Percentiles rank a stretch among this genome's conserved stretches.
Evolutionary conservation across 345 rosid genomes (phyloP).

Genomic region (Combretum micranthum): DNA sequence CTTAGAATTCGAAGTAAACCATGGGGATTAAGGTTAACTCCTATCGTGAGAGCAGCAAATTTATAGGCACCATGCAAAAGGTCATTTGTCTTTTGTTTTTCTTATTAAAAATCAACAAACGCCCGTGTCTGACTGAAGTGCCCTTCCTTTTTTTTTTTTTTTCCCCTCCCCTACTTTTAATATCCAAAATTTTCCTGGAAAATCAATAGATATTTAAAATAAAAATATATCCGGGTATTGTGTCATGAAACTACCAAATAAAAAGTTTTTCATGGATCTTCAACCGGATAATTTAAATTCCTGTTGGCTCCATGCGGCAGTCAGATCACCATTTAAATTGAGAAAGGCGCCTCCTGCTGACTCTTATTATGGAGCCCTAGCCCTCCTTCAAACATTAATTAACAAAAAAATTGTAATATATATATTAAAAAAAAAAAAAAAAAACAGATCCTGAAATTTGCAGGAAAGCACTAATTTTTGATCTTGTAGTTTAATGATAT

Average conservation of each 20-base stretch:
- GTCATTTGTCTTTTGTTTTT: constrained; percentile 4
- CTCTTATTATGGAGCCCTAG: constrained; percentile 17
- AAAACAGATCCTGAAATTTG: background rate
- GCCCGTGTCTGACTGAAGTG: constrained; percentile 17
- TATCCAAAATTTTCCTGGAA: background rate
- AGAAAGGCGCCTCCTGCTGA: constrained; percentile 20
- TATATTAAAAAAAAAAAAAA: too few relatives aligned
- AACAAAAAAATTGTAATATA: too few relatives aligned
- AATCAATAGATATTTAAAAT: background rate
- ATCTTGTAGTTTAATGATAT: too few relatives aligned
- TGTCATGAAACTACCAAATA: constrained; percentile 7
- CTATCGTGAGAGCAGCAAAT: constrained; percentile 7
- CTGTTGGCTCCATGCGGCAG: constrained; percentile 33
- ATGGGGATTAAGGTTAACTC: constrained; percentile 1
- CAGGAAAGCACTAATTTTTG: background rate
- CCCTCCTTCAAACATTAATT: too few relatives aligned
- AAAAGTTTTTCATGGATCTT: constrained; percentile 6
- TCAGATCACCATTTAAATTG: constrained; percentile 15
- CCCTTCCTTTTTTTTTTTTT: background rate
- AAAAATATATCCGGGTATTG: constrained; percentile 15
- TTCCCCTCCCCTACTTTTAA: background rate
- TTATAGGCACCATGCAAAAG: constrained; percentile 17
- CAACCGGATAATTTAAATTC: background rate
- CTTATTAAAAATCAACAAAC: constrained; percentile 8
- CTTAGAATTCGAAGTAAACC: constrained; percentile 22